Base-by-base conservation (phyloP, 2,329 filamentous ascomycete species). In the Botryotinia globosa region DNA sequence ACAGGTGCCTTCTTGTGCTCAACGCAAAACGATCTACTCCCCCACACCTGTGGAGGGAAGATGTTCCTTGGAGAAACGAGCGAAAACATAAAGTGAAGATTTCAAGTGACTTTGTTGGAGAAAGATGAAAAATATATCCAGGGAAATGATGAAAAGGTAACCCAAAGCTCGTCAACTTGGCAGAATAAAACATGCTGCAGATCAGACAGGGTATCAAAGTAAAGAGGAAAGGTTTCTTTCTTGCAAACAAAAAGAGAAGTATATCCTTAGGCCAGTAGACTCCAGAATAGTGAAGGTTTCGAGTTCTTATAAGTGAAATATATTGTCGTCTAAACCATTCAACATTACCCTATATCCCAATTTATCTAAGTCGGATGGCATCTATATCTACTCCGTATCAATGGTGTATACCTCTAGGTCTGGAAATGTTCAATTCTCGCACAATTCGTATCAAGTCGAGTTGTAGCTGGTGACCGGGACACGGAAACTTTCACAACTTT, bases 401-500 rank as follows among this genome's bases (percentile, higher is more conserved):
- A n/a, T 39, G 34, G 4, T 8, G n/a, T 10, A n/a, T 37, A 8
- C 25, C 64, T 54, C 16, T 54, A 39, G 51, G n/a, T 22, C 45
- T 29, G 45, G 54, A 16, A 29, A 67, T 22, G 25, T 32, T 34
- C 29, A 67, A 16, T 29, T 16, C 14, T 54, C 9, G 25, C 56
- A 29, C 20, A 3, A 14, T 9, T 22, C 48, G 45, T 56, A 29
- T 22, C 16, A 5, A 34, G n/a, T 56, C 37, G 10, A 9, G 14
- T 67, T 10, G 34, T 32, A 67, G 51, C 34, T 12, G 20, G 65
- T 42, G 39, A 42, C 48, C 25, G 0, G 29, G 18, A 44, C 18
- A 18, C 14, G 22, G 2, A 56, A 68, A 34, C n/a, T 10, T 25
- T 76, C 63, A 76, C n/a, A 76, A 25, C 68, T 73, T 76, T 25